phyloP scores from a whole-genome alignment of 2,329 filamentous ascomycete genomes.

The Beauveria bassiana region DNA sequence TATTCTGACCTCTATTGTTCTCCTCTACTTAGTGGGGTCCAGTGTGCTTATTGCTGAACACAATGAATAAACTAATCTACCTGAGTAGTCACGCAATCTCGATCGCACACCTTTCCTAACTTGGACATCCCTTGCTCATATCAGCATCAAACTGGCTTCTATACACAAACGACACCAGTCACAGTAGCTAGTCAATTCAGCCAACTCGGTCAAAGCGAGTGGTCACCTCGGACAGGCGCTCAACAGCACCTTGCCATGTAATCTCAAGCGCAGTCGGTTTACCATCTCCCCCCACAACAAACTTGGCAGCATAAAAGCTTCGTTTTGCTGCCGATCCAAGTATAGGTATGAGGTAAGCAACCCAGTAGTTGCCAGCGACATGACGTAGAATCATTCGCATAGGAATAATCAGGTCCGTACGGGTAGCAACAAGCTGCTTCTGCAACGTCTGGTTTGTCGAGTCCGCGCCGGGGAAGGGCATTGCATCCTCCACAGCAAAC shows the following conservation, averaged over 20 bases:
- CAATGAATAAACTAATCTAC: too few relatives aligned
- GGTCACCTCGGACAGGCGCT: background rate
- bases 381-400: background rate
- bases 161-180: too few relatives aligned
- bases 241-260: background rate
- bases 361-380: background rate
- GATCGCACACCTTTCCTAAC: too few relatives aligned
- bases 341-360: background rate
- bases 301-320: background rate
- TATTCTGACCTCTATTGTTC: too few relatives aligned
- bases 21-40: too few relatives aligned
- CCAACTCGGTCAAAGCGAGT: background rate
- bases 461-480: too few relatives aligned
- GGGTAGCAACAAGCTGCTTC: background rate
- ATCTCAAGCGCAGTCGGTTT: background rate
- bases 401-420: background rate
- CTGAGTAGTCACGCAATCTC: too few relatives aligned
- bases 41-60: too few relatives aligned
- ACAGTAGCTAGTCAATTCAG: too few relatives aligned
- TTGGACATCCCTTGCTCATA: too few relatives aligned
- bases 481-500: background rate
- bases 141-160: too few relatives aligned
- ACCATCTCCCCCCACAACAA: background rate
- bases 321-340: background rate
- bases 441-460: too few relatives aligned